Evolutionary conservation across 495 filamentous ascomycete genomes (phyloP).

Genomic region (Aspergillus indologenus): DNA sequence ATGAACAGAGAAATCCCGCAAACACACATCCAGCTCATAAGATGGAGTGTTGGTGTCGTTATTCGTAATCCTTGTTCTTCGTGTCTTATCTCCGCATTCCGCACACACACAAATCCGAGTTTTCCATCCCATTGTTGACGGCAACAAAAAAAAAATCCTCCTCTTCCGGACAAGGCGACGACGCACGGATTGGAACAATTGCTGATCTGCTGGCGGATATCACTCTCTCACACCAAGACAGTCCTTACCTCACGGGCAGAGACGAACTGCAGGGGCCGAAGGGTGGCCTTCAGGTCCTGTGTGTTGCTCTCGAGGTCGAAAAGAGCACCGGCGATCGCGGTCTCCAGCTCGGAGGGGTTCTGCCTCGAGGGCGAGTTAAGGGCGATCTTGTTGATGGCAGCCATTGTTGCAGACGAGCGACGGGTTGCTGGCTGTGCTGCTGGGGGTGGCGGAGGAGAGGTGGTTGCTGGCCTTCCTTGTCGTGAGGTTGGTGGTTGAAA

Average conservation of each 20-base stretch:
- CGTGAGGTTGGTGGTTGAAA: conserved; percentile 27
- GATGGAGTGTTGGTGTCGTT: background rate
- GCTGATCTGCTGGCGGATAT: conserved; percentile 3
- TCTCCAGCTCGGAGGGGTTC: conserved; percentile 93
- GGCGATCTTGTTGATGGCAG: conserved; percentile 96
- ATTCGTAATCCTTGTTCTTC: background rate
- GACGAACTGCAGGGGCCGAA: conserved; percentile 95
- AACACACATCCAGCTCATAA: background rate
- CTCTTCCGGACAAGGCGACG: background rate
- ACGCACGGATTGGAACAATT: too few species aligned
- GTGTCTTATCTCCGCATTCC: background rate
- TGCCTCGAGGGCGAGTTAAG: conserved; percentile 89
- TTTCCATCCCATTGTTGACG: background rate
- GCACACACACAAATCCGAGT: background rate
- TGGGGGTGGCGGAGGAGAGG: conserved; percentile 26
- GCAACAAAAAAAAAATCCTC: background rate
- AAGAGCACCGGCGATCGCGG: conserved; percentile 87
- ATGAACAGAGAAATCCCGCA: background rate
- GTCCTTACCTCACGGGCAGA: conserved; percentile 95
- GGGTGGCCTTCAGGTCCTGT: conserved; percentile 85
- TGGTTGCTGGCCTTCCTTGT: conserved; percentile 23
- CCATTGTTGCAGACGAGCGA: conserved; percentile 49
- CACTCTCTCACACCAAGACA: conserved; percentile 12
- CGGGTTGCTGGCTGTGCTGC: conserved; percentile 43
- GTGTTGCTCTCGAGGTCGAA: conserved; percentile 98